phyloP scores from a whole-genome alignment of 257 asterid species.

The Solanum appendiculatum region DNA sequence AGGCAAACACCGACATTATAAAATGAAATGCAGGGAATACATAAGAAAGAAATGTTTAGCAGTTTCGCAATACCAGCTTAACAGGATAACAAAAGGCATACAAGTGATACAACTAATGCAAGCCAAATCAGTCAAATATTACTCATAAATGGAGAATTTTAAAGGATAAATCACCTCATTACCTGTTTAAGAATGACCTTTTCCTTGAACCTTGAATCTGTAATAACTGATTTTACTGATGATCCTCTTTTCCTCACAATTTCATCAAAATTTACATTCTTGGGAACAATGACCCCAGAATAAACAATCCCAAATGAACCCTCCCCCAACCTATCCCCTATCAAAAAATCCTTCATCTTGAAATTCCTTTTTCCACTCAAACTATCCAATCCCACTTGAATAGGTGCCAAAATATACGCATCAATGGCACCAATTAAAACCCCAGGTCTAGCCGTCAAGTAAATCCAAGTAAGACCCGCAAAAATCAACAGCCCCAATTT shows the following conservation, averaged over 20 bases:
- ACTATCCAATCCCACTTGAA: constrained; percentile 63
- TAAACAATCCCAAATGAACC: constrained; percentile 94
- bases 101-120: neutral
- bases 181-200: constrained; percentile 94
- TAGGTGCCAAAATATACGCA: constrained; percentile 71
- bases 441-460: constrained; percentile 91
- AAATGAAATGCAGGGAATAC: neutral
- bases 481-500: constrained; percentile 43
- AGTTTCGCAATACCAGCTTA: neutral
- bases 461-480: constrained; percentile 65
- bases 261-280: constrained; percentile 44
- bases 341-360: constrained; percentile 63
- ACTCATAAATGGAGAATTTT: neutral
- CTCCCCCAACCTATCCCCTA: constrained; percentile 73
- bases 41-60: neutral
- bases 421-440: constrained; percentile 85
- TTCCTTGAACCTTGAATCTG: constrained; percentile 47
- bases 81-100: neutral
- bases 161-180: neutral
- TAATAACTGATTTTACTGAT: constrained; percentile 20
- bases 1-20: neutral
- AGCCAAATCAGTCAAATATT: neutral
- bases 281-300: constrained; percentile 76
- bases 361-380: constrained; percentile 68
- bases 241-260: constrained; percentile 24